Evolutionary conservation across 1,139 yeast species (phyloP).

Genomic region (Lodderomyces oxycetoniae): DNA sequence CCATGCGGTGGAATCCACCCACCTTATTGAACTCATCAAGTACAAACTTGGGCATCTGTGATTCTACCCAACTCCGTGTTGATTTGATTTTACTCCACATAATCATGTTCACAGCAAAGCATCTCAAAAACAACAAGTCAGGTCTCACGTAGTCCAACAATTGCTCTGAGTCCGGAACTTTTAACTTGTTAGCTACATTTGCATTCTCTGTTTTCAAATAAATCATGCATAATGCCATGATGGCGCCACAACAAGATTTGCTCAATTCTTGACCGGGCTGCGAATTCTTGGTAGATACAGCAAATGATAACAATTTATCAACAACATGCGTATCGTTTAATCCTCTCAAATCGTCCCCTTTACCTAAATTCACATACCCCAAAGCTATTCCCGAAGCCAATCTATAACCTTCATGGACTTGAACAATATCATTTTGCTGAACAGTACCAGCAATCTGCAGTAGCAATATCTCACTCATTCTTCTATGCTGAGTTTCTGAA

Average conservation of each 20-base stretch:
- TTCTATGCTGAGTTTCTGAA: conserved; percentile 70
- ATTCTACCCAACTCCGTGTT: conserved; percentile 56
- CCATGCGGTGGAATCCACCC: conserved; percentile 21
- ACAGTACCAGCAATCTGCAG: conserved; percentile 60
- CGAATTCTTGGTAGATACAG: conserved; percentile 61
- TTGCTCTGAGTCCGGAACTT: conserved; percentile 58
- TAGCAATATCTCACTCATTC: conserved; percentile 79
- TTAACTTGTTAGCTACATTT: conserved; percentile 59
- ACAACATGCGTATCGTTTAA: conserved; percentile 66
- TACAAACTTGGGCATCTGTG: conserved; percentile 42
- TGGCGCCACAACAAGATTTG: conserved; percentile 76
- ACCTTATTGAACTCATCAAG: conserved; percentile 14
- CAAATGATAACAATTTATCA: conserved; percentile 58
- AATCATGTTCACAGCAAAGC: conserved; percentile 65
- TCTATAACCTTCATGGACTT: conserved; percentile 76
- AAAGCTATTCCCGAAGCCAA: conserved; percentile 85
- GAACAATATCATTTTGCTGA: conserved; percentile 51
- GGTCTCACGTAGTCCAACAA: conserved; percentile 75
- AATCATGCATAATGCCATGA: conserved; percentile 70
- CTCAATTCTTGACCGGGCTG: conserved; percentile 64
- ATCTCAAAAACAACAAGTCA: conserved; percentile 65
- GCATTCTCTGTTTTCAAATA: conserved; percentile 64
- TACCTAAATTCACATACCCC: conserved; percentile 83
- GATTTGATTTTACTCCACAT: conserved; percentile 67
- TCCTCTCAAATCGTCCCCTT: conserved; percentile 61